Evolutionary conservation across 2,329 filamentous ascomycete genomes (phyloP).

Genomic region (Hymenoscyphus occultus): DNA sequence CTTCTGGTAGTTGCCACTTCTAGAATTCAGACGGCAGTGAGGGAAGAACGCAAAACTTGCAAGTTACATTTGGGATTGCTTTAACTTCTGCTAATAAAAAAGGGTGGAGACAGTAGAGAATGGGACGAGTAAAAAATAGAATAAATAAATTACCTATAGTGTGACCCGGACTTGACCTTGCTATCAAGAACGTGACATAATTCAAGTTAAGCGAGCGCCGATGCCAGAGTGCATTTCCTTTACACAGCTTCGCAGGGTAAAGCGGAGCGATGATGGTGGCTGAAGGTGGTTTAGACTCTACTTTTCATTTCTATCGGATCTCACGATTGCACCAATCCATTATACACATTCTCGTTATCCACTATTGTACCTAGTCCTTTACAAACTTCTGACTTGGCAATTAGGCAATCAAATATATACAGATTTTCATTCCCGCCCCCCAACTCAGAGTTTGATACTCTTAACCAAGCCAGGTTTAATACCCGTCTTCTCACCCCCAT

Average conservation of each 20-base stretch:
- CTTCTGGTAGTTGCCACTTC: slow-evolving; percentile 9
- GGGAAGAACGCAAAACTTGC: background rate
- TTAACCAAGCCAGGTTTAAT: slow-evolving; percentile 93
- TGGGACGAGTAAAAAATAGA: background rate
- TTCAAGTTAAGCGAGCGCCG: too few relatives aligned
- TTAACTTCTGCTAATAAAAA: background rate
- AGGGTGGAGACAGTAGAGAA: background rate
- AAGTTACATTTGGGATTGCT: background rate
- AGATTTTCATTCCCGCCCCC: slow-evolving; percentile 1
- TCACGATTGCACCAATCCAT: too few relatives aligned
- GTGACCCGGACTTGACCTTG: background rate
- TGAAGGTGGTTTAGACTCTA: too few relatives aligned
- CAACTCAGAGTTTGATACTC: slow-evolving; percentile 75
- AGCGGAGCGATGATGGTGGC: too few relatives aligned
- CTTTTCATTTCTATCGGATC: too few relatives aligned
- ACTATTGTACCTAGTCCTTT: too few relatives aligned
- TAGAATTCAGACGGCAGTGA: background rate
- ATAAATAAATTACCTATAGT: background rate
- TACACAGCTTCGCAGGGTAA: too few relatives aligned
- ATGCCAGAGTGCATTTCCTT: too few relatives aligned
- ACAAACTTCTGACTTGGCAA: background rate
- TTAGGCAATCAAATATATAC: background rate
- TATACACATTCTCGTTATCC: too few relatives aligned
- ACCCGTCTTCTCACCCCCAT: slow-evolving; percentile 88
- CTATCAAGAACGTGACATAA: too few relatives aligned